A percentile compares a stretch with the other conserved stretches of the same genome.
phyloP scores from a whole-genome alignment of 495 filamentous ascomycete species.

The Choiromyces venosus region DNA sequence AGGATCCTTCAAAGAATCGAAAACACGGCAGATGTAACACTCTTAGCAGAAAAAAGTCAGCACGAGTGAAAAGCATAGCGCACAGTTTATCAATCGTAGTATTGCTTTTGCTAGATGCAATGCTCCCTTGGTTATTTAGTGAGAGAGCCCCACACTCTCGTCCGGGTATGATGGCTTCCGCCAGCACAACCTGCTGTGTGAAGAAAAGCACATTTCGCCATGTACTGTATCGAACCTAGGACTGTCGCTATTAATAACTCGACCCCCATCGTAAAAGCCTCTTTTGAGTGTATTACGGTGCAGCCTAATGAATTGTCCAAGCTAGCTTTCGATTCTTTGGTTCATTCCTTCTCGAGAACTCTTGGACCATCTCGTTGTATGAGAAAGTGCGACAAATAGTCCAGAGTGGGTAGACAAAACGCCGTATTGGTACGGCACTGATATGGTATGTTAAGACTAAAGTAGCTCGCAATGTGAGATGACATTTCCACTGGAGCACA shows the following conservation, averaged over 20 bases:
- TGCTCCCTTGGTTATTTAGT: neutral
- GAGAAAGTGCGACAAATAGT: neutral
- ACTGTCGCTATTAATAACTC: neutral
- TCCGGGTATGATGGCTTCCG: neutral
- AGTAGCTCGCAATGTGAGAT: neutral
- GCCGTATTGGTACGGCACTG: neutral
- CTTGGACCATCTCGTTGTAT: neutral
- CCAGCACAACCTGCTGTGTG: neutral
- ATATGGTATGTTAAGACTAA: neutral
- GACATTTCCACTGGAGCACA: neutral
- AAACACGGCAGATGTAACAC: neutral
- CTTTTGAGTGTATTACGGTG: neutral
- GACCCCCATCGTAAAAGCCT: neutral
- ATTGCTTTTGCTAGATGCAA: neutral
- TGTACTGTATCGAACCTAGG: neutral
- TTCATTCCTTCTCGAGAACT: neutral
- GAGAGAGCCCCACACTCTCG: neutral
- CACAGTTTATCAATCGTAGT: neutral
- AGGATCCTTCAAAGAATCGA: neutral
- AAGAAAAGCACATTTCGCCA: neutral
- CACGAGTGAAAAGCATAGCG: neutral
- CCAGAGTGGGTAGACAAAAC: neutral
- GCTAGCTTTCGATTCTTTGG: neutral
- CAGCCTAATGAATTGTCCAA: neutral
- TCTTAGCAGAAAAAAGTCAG: neutral